A percentile compares a stretch with the other conserved stretches of the same genome.
These are phyloP conservation scores for Talaromyces sp. DNA, from an alignment of 2,329 filamentous ascomycete genomes.

Conservation along the genomic window DNA sequence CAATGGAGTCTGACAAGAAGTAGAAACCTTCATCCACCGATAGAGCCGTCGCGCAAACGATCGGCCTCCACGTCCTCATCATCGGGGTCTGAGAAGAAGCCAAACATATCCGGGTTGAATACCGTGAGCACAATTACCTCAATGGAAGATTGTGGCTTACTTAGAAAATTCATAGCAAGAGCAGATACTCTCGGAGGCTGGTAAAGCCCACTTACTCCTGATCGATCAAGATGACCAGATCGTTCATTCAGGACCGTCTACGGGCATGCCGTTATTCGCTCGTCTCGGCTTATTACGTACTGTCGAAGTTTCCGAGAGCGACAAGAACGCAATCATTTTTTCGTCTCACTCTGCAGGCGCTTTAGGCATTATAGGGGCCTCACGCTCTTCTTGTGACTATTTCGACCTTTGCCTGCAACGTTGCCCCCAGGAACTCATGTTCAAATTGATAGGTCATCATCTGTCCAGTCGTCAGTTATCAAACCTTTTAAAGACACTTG, in stretches of 20 bases:
- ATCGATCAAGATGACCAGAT: constrained; percentile 7
- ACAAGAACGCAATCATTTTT: not conserved
- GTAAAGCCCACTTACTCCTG: not conserved
- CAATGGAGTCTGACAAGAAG: not conserved
- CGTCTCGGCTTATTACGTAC: not conserved
- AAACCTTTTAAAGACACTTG: not conserved
- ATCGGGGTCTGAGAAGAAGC: not conserved
- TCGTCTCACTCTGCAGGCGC: constrained; percentile 1
- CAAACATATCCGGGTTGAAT: not conserved
- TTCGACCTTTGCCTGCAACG: constrained; percentile 4
- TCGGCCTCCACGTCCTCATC: not conserved
- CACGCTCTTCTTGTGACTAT: not conserved
- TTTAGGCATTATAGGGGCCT: constrained; percentile 4
- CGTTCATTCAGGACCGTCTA: constrained; percentile 4
- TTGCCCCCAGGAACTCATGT: constrained; percentile 5
- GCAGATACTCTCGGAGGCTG: not conserved
- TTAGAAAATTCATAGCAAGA: not conserved
- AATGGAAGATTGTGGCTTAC: no score
- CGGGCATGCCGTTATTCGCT: constrained; percentile 4
- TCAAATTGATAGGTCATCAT: not conserved
- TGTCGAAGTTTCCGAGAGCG: constrained; percentile 1
- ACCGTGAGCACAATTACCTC: not conserved
- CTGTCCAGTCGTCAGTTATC: not conserved
- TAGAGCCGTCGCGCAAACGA: not conserved
- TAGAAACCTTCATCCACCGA: not conserved